phyloP scores from a whole-genome alignment of 1,284 basidiomycete species.

The Ustilago xerochloae region DNA sequence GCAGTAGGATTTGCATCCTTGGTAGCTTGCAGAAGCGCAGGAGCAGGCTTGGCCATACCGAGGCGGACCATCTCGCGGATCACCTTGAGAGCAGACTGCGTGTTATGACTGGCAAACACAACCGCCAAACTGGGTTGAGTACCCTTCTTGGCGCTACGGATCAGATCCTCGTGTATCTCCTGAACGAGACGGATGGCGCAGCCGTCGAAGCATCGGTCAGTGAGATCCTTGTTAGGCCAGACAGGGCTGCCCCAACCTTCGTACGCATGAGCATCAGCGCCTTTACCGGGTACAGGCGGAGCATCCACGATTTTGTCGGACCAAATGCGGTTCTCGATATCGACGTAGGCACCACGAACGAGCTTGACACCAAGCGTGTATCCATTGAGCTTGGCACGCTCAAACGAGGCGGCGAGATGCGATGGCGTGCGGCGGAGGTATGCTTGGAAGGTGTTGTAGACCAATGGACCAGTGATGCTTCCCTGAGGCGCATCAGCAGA shows the following conservation, averaged over 20 bases:
- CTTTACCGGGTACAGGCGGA: slow-evolving; percentile 53
- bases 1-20: slow-evolving; percentile 12
- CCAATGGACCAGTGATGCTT: slow-evolving; percentile 48
- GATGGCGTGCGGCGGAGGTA: slow-evolving; percentile 73
- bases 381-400: slow-evolving; percentile 76
- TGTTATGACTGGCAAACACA: slow-evolving; percentile 88
- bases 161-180: slow-evolving; percentile 70
- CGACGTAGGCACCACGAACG: slow-evolving; percentile 92
- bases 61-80: slow-evolving; percentile 74
- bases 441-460: slow-evolving; percentile 64
- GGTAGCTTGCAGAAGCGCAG: slow-evolving; percentile 33
- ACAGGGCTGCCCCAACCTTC: slow-evolving; percentile 68
- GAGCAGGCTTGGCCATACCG: slow-evolving; percentile 72
- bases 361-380: slow-evolving; percentile 92
- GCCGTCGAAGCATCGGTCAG: slow-evolving; percentile 82
- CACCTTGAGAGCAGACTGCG: slow-evolving; percentile 75
- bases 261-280: slow-evolving; percentile 29
- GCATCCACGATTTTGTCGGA: slow-evolving; percentile 54
- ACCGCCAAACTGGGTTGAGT: slow-evolving; percentile 74
- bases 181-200: slow-evolving; percentile 76
- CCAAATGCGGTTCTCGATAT: slow-evolving; percentile 74
- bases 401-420: slow-evolving; percentile 77
- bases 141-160: slow-evolving; percentile 26
- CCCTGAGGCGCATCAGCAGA: slow-evolving; percentile 14
- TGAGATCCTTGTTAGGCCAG: slow-evolving; percentile 73